A percentile compares a stretch with the other conserved stretches of the same genome.
Evolutionary conservation across 345 rosid species (phyloP).

Genomic region (Capsella bursapastoris): DNA sequence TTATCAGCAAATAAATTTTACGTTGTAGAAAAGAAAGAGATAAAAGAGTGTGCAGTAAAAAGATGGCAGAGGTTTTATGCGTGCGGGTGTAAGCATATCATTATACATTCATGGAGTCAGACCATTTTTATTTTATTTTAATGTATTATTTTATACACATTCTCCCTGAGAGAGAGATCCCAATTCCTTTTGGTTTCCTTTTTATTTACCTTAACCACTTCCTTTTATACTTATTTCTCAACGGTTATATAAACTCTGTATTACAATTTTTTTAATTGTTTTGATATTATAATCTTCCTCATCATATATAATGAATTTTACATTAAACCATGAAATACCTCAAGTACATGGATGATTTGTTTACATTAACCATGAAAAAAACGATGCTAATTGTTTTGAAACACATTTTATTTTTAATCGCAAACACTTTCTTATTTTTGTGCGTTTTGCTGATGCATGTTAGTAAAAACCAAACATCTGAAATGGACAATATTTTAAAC

Average conservation of each 20-base stretch:
- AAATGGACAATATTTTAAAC: too few species aligned
- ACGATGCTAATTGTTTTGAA: too few species aligned
- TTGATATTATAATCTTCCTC: conserved; percentile 4
- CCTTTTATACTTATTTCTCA: not conserved
- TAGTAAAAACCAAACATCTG: not conserved
- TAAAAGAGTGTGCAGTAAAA: conserved; percentile 45
- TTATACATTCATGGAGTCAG: conserved; percentile 46
- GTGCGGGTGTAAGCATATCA: conserved; percentile 49
- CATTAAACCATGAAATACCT: not conserved
- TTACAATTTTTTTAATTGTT: not conserved
- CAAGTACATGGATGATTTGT: not conserved
- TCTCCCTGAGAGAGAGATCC: conserved; percentile 19
- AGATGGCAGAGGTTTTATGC: conserved; percentile 48
- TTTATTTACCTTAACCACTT: not conserved
- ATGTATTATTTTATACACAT: conserved; percentile 41
- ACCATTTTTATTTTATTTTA: conserved; percentile 21
- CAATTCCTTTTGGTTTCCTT: conserved; percentile 24
- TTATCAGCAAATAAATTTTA: conserved; percentile 29
- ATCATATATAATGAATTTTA: not conserved
- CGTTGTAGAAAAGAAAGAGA: conserved; percentile 36
- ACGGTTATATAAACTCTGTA: conserved; percentile 7
- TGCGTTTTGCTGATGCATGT: too few species aligned
- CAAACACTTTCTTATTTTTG: too few species aligned
- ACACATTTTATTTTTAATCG: too few species aligned
- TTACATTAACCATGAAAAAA: not conserved